Conservation (phyloP, 2,329 filamentous ascomycete genomes). For the Diplodia intermedia region DNA sequence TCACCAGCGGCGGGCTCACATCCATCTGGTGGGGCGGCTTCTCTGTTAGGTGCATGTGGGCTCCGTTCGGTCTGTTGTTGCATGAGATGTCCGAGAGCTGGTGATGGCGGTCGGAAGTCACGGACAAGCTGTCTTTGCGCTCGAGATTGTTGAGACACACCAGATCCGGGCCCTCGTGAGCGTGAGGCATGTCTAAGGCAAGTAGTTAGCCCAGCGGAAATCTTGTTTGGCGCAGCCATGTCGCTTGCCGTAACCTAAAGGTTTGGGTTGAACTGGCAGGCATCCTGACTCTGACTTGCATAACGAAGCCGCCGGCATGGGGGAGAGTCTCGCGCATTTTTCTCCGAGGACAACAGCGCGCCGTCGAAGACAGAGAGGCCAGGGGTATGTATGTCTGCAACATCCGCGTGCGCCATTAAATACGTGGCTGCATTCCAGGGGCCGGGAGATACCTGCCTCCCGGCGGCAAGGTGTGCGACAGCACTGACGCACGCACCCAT, state of each 20-base stretch:
- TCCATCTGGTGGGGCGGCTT: not conserved
- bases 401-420: conserved; percentile 2
- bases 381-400: conserved; percentile 3
- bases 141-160: not conserved
- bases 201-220: not conserved
- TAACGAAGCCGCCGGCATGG: not conserved
- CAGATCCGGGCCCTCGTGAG: not conserved
- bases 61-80: too few species aligned
- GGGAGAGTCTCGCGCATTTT: not conserved
- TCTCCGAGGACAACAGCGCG: not conserved
- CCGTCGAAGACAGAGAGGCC: not conserved
- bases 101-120: not conserved
- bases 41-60: not conserved
- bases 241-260: not conserved
- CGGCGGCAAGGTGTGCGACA: not conserved
- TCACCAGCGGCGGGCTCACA: not conserved
- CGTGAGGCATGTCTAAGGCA: not conserved
- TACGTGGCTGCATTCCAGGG: conserved; percentile 13
- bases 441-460: not conserved
- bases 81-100: not conserved
- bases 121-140: conserved; percentile 5
- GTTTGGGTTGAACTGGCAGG: not conserved
- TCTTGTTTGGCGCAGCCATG: not conserved
- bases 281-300: conserved; percentile 1
- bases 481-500: not conserved